Conservation (phyloP, 2,329 filamentous ascomycete genomes). For the Parafenestella ontariensis region DNA sequence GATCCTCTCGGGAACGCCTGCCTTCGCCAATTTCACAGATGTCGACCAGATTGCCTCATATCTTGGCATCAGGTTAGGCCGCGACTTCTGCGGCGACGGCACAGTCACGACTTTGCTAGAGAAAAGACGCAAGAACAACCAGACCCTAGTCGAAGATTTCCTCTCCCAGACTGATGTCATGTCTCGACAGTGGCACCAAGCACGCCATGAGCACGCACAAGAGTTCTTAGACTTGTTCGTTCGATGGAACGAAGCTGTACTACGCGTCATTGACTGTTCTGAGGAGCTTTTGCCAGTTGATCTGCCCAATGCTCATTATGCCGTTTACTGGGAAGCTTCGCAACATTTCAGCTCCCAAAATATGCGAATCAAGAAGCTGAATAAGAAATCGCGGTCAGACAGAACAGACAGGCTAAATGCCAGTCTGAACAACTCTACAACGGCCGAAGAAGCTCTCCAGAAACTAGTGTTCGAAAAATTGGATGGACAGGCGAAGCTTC, state of each 20-base stretch:
- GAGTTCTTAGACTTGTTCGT: slow-evolving; percentile 62
- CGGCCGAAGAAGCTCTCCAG: slow-evolving; percentile 62
- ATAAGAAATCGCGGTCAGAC: slow-evolving; percentile 47
- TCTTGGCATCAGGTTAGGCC: slow-evolving; percentile 62
- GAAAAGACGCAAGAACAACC: slow-evolving; percentile 41
- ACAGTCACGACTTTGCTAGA: slow-evolving; percentile 56
- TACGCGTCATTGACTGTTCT: slow-evolving; percentile 49
- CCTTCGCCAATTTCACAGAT: slow-evolving; percentile 64
- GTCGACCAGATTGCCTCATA: slow-evolving; percentile 66
- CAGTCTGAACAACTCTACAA: slow-evolving; percentile 54
- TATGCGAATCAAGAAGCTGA: slow-evolving; percentile 54
- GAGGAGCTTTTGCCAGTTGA: slow-evolving; percentile 55
- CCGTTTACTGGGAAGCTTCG: slow-evolving; percentile 63
- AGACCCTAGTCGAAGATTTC: slow-evolving; percentile 62
- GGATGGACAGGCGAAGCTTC: slow-evolving; percentile 15
- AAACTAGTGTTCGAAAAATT: slow-evolving; percentile 42
- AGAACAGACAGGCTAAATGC: slow-evolving; percentile 52
- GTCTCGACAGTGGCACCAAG: slow-evolving; percentile 60
- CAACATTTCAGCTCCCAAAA: slow-evolving; percentile 60
- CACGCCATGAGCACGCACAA: slow-evolving; percentile 61
- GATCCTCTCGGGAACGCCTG: slow-evolving; percentile 70
- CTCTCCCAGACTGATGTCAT: slow-evolving; percentile 58
- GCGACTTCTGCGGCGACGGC: slow-evolving; percentile 58
- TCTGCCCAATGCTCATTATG: slow-evolving; percentile 57
- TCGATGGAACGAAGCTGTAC: slow-evolving; percentile 48